These are phyloP conservation scores for Prototheca wickerhamii DNA, from an alignment of 163 green algal species.

Conservation along the genomic window DNA sequence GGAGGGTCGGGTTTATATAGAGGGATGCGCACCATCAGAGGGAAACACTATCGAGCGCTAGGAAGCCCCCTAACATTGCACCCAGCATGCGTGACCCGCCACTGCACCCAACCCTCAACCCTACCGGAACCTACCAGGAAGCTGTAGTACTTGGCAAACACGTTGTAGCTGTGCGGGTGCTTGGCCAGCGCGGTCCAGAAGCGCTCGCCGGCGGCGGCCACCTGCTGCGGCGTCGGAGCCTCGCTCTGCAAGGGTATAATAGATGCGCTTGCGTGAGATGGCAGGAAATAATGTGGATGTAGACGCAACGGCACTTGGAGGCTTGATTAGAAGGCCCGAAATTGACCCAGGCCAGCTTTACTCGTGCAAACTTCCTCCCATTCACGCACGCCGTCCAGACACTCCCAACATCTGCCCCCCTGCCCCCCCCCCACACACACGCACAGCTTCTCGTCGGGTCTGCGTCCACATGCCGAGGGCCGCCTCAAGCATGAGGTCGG, in stretches of 20 bases:
- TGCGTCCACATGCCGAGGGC: slow-evolving; percentile 16
- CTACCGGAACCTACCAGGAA: slow-evolving; percentile 1
- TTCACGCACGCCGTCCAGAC: too few relatives aligned
- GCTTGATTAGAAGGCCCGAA: background rate
- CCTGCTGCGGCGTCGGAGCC: background rate
- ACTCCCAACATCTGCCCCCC: too few relatives aligned
- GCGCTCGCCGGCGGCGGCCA: background rate
- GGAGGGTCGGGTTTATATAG: background rate
- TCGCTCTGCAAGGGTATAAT: background rate
- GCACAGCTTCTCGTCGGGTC: background rate
- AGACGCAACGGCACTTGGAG: background rate
- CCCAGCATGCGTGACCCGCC: background rate
- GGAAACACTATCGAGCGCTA: background rate
- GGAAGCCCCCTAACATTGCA: background rate
- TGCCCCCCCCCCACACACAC: too few relatives aligned
- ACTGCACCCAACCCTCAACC: background rate
- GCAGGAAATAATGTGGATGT: too few relatives aligned
- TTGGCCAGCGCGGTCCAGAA: slow-evolving; percentile 22
- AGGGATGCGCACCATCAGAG: background rate
- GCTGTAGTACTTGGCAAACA: slow-evolving; percentile 16
- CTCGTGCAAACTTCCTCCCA: too few relatives aligned
- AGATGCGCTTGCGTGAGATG: background rate
- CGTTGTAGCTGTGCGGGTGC: slow-evolving; percentile 7
- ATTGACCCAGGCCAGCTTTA: too few relatives aligned
- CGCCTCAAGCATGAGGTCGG: slow-evolving; percentile 27